Conservation (phyloP, 306 rosid species). For the Castanospermum australe region DNA sequence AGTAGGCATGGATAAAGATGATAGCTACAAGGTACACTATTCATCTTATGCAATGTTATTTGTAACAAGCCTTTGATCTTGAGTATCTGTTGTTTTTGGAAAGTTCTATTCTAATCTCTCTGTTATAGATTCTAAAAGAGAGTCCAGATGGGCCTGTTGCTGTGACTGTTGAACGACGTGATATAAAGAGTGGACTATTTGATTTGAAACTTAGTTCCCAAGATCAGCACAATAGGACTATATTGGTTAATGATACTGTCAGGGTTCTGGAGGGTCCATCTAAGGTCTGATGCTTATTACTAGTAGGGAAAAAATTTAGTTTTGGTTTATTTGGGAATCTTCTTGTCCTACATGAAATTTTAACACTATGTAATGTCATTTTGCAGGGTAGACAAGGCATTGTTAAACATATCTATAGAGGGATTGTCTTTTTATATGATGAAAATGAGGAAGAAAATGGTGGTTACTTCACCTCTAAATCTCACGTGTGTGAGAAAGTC, state of each 20-base stretch:
- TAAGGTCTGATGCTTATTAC: conserved; percentile 53
- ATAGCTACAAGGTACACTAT: conserved; percentile 70
- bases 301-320: neutral
- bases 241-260: conserved; percentile 68
- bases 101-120: conserved; percentile 10
- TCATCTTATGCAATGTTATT: conserved; percentile 18
- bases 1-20: conserved; percentile 77
- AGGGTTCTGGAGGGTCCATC: conserved; percentile 72
- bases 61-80: conserved; percentile 1
- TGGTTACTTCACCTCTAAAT: conserved; percentile 77
- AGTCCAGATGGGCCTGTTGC: conserved; percentile 63
- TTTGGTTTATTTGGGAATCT: conserved; percentile 1
- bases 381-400: conserved; percentile 88
- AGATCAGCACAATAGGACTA: conserved; percentile 63
- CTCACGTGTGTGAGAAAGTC: conserved; percentile 81
- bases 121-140: conserved; percentile 75
- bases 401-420: conserved; percentile 76
- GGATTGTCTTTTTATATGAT: conserved; percentile 67
- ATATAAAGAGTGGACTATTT: conserved; percentile 60
- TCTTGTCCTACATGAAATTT: conserved; percentile 12
- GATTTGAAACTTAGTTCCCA: conserved; percentile 77
- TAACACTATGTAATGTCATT: conserved; percentile 24
- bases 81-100: neutral
- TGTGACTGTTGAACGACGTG: conserved; percentile 48
- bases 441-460: conserved; percentile 68